These are phyloP conservation scores for Luzula sylvatica DNA, from an alignment of 176 grass and related monocot species.

Conservation along the genomic window DNA sequence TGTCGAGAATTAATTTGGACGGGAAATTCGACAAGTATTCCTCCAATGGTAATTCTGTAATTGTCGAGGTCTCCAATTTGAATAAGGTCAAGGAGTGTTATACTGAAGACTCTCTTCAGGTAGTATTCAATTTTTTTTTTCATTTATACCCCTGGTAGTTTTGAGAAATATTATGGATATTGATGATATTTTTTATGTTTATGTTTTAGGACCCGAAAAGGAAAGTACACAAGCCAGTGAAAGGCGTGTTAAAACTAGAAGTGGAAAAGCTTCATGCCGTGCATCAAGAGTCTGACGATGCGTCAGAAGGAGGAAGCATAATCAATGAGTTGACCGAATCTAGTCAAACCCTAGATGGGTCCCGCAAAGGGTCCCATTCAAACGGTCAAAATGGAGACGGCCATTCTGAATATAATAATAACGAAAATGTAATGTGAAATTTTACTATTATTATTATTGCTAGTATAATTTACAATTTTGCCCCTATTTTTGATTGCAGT, in stretches of 20 bases:
- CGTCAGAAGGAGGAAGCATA: conserved; percentile 87
- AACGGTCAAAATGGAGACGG: conserved; percentile 48
- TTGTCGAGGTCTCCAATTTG: conserved; percentile 90
- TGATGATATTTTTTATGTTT: too few species aligned
- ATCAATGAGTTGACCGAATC: conserved; percentile 66
- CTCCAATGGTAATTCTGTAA: conserved; percentile 84
- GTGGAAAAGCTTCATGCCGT: conserved; percentile 78
- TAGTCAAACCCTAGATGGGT: conserved; percentile 54
- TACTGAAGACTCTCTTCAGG: conserved; percentile 91
- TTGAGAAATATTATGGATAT: too few species aligned
- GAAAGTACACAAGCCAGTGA: conserved; percentile 97
- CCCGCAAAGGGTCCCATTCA: conserved; percentile 40
- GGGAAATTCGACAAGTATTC: conserved; percentile 78
- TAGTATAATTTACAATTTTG: conserved; percentile 3
- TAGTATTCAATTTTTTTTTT: conserved; percentile 6
- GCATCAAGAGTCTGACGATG: conserved; percentile 46
- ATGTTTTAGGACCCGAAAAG: conserved; percentile 82
- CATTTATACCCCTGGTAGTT: too few species aligned
- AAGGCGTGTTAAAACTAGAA: conserved; percentile 83
- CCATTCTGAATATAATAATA: conserved; percentile 23
- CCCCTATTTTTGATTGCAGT: conserved; percentile 44
- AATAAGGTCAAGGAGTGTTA: conserved; percentile 99
- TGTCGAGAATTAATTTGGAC: conserved; percentile 79
- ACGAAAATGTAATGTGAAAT: conserved; percentile 52
- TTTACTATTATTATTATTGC: background rate